phyloP scores from a whole-genome alignment of 768 basidiomycete species.

The Pleurotus tuber-regium region DNA sequence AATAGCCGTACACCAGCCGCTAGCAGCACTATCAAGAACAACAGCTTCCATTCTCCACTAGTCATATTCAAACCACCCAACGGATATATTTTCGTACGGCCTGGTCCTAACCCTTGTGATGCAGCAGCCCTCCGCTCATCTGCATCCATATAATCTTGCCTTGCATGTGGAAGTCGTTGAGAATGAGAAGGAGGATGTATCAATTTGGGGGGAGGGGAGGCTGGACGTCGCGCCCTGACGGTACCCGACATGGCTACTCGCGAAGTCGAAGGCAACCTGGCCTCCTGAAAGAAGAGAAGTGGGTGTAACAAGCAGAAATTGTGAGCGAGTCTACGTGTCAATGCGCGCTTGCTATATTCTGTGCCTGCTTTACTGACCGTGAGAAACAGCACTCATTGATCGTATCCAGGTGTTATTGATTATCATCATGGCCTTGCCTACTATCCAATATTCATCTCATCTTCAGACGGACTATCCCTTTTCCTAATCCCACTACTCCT shows the following conservation, averaged over 20 bases:
- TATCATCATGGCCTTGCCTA: too few relatives aligned
- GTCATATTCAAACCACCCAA: constrained; percentile 65
- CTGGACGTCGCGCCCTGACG: constrained; percentile 66
- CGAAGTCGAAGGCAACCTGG: constrained; percentile 6
- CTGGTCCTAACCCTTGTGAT: constrained; percentile 58
- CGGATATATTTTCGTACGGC: constrained; percentile 41
- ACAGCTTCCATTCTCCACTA: constrained; percentile 73
- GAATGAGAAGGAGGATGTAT: constrained; percentile 39
- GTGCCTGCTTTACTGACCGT: too few relatives aligned
- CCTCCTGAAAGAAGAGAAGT: not conserved
- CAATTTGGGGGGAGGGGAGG: constrained; percentile 60
- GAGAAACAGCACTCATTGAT: too few relatives aligned
- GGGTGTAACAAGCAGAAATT: not conserved
- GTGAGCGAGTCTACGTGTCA: constrained; percentile 4
- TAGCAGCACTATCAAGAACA: constrained; percentile 62
- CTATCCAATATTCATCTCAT: too few relatives aligned
- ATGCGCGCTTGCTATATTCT: too few relatives aligned
- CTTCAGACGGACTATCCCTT: too few relatives aligned
- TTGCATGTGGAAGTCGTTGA: constrained; percentile 67
- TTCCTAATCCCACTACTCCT: not conserved
- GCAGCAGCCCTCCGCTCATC: constrained; percentile 70
- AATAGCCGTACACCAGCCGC: constrained; percentile 84
- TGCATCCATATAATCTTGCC: constrained; percentile 69
- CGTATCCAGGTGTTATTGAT: too few relatives aligned
- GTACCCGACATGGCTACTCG: constrained; percentile 37